Percentiles rank a stretch among this genome's conserved stretches.
Evolutionary conservation across 495 filamentous ascomycete species (phyloP).

Genomic region (Aspergillus baeticus): DNA sequence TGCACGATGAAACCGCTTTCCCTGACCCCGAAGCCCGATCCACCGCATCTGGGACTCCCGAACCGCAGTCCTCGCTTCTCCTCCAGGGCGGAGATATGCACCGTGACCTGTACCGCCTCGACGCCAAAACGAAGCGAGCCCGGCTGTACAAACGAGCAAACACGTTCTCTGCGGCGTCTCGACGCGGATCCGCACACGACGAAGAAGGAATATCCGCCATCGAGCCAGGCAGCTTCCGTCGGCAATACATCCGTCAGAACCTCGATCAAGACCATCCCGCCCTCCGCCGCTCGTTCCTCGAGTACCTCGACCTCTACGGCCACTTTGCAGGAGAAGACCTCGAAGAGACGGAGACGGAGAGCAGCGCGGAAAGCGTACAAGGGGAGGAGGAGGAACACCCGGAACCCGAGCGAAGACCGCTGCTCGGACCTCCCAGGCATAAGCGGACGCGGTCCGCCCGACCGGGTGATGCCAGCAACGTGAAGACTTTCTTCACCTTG

Average conservation of each 20-base stretch:
- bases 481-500: slow-evolving; percentile 69
- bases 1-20: slow-evolving; percentile 5
- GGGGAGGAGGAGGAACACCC: slow-evolving; percentile 28
- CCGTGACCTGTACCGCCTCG: slow-evolving; percentile 64
- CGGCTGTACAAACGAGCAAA: slow-evolving; percentile 51
- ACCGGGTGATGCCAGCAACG: slow-evolving; percentile 55
- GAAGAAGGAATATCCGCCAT: slow-evolving; percentile 47
- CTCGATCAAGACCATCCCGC: slow-evolving; percentile 40
- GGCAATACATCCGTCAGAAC: slow-evolving; percentile 55
- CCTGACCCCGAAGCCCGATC: neutral
- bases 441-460: slow-evolving; percentile 40
- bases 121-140: slow-evolving; percentile 39
- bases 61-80: slow-evolving; percentile 56
- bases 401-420: slow-evolving; percentile 40
- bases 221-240: slow-evolving; percentile 59
- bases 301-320: slow-evolving; percentile 69
- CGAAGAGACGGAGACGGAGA: slow-evolving; percentile 62
- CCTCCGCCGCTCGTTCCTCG: slow-evolving; percentile 61
- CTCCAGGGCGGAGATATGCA: slow-evolving; percentile 69
- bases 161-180: slow-evolving; percentile 50
- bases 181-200: slow-evolving; percentile 35
- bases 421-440: slow-evolving; percentile 52
- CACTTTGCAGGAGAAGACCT: slow-evolving; percentile 72
- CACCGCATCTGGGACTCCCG: neutral
- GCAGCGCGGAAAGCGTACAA: slow-evolving; percentile 43